Percentiles rank a stretch among this genome's conserved stretches.
These are phyloP conservation scores for Dillenia turbinata DNA, from an alignment of 164 flowering plant genomes.

Conservation along the genomic window DNA sequence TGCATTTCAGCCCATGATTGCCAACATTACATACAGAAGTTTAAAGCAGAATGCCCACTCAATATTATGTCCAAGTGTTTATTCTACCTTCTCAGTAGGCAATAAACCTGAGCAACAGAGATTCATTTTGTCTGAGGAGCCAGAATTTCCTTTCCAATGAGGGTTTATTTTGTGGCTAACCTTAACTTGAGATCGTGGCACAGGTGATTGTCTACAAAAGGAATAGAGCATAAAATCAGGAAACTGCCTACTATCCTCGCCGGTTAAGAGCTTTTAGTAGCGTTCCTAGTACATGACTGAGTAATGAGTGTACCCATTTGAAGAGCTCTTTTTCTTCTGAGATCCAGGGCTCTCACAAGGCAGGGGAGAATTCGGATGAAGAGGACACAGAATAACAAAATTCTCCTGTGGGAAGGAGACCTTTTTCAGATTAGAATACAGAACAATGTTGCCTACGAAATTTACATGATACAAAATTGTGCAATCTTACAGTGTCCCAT, in stretches of 20 bases:
- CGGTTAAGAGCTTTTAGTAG: not conserved
- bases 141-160: conserved; percentile 30
- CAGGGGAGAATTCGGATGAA: conserved; percentile 60
- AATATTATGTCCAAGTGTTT: not conserved
- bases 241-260: not conserved
- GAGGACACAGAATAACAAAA: conserved; percentile 92
- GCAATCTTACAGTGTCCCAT: conserved; percentile 80
- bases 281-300: not conserved
- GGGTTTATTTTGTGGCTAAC: conserved; percentile 6
- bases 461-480: not conserved
- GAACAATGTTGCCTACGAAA: no score
- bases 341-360: conserved; percentile 49
- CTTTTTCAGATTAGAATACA: no score
- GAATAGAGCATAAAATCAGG: not conserved
- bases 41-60: no score
- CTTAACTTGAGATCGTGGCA: conserved; percentile 15
- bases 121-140: conserved; percentile 41
- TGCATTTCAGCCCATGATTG: conserved; percentile 27
- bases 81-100: conserved; percentile 56
- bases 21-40: not conserved
- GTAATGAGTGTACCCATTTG: conserved; percentile 28
- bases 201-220: conserved; percentile 22
- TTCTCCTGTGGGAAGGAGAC: conserved; percentile 53
- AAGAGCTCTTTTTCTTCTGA: conserved; percentile 26
- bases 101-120: conserved; percentile 85